Conservation (phyloP, 2,329 filamentous ascomycete genomes). For the Bipolaris cookei region DNA sequence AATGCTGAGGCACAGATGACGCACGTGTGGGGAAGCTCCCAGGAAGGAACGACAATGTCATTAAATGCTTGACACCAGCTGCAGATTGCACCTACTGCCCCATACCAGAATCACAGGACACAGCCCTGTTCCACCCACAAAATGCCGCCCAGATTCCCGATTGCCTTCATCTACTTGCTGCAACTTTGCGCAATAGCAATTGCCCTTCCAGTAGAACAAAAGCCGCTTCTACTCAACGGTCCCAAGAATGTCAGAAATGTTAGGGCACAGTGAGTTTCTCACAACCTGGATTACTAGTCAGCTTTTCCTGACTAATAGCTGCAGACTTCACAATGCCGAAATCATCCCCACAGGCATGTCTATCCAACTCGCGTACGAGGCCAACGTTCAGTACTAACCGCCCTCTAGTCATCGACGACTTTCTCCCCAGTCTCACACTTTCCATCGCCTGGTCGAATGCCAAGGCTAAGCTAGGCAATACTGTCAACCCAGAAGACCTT, state of each 20-base stretch:
- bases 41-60: slow-evolving; percentile 7
- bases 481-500: slow-evolving; percentile 53
- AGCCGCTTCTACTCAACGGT: slow-evolving; percentile 25
- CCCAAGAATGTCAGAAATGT: slow-evolving; percentile 33
- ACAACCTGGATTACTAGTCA: background rate
- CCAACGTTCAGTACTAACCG: slow-evolving; percentile 7
- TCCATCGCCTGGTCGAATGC: slow-evolving; percentile 56
- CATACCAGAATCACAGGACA: background rate
- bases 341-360: slow-evolving; percentile 49
- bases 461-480: slow-evolving; percentile 60
- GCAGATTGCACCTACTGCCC: background rate
- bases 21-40: slow-evolving; percentile 20
- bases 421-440: slow-evolving; percentile 61
- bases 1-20: slow-evolving; percentile 36
- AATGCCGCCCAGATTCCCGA: slow-evolving; percentile 25
- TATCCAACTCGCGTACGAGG: background rate
- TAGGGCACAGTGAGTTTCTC: slow-evolving; percentile 33
- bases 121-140: background rate
- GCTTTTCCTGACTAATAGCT: slow-evolving; percentile 1
- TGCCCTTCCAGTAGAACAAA: slow-evolving; percentile 40
- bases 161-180: slow-evolving; percentile 23
- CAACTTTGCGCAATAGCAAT: slow-evolving; percentile 22
- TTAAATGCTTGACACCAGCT: background rate
- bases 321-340: slow-evolving; percentile 48
- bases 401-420: slow-evolving; percentile 63